Evolutionary conservation across 306 rosid species (phyloP), one percentile per base, ranked within the genome.

Genomic region (Vigna trinervia): DNA sequence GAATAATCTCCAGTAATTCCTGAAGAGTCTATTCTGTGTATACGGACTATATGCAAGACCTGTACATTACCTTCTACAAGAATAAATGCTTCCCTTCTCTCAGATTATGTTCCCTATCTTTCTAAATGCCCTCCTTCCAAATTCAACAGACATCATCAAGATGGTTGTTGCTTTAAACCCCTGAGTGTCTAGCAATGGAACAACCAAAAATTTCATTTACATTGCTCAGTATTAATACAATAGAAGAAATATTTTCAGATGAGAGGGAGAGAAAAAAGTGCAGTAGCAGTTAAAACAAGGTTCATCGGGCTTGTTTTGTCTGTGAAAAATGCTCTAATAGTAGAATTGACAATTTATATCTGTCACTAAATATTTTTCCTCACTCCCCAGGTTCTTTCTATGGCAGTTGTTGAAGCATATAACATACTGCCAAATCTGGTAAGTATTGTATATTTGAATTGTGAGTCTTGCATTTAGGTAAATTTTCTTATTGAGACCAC

Each of bases 401-500:
- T 65, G 10, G 85, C 85, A 56, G 89, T 90, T 61, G 86, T 94
- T 34, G 98, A 94, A 72, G 96, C 96, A 63, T 94, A 91, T 75
- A 94, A 94, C 85, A 78, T 90, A 63, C 85, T 90, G 23, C 98
- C 98, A 38, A 88, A 75, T 81, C 85, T 94, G 91, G 98, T 91
- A 85, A 64, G 90, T 45, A 15, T 60, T 80, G 46, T 71, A 57
- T 77, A 73, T 69, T 69, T 64, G 77, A 80, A 70, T 39, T 46
- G 41, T 22, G 12, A 19, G 43, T 76, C 67, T 60, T 62, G 64
- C 63, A 32, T 19, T 20, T 54, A 58, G 69, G 34, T 68, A 26
- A 45, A 28, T 54, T 73, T 46, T 53, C 13, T 69, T 14, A 53
- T 73, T 75, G 51, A 36, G 63, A 47, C 69, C 51, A 47, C 47